Evolutionary conservation across 169 alveolate species (phyloP).

Genomic region (Eimeria praecox): DNA sequence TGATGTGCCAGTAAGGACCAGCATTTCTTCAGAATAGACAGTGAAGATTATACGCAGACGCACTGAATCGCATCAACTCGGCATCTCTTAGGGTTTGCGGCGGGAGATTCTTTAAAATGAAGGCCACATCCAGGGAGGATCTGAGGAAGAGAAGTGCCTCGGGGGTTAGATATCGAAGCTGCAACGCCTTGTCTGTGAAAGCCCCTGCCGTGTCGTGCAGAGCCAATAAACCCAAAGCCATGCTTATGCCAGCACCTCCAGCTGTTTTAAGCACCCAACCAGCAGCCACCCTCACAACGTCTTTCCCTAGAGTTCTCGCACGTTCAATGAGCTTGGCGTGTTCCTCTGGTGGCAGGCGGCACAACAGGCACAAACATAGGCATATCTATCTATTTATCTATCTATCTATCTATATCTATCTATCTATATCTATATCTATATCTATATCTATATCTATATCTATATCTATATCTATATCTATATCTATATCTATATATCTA

Average conservation of each 20-base stretch:
- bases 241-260: constrained; percentile 15
- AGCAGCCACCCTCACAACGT: constrained; percentile 27
- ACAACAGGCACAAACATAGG: background rate
- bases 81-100: background rate
- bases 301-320: background rate
- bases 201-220: constrained; percentile 17
- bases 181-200: constrained; percentile 28
- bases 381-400: too few relatives aligned
- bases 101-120: background rate
- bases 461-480: too few relatives aligned
- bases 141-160: constrained; percentile 35
- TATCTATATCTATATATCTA: too few relatives aligned
- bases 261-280: constrained; percentile 51
- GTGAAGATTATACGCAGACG: background rate
- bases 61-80: constrained; percentile 37
- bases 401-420: too few relatives aligned
- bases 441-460: background rate
- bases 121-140: constrained; percentile 37
- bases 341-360: constrained; percentile 57
- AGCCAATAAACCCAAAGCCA: constrained; percentile 55
- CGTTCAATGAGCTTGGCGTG: constrained; percentile 15
- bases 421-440: background rate
- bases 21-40: background rate
- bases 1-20: background rate
- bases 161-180: constrained; percentile 19